phyloP scores from a whole-genome alignment of 805 yeast genomes.

The Kurtzmaniella cleridarum region DNA sequence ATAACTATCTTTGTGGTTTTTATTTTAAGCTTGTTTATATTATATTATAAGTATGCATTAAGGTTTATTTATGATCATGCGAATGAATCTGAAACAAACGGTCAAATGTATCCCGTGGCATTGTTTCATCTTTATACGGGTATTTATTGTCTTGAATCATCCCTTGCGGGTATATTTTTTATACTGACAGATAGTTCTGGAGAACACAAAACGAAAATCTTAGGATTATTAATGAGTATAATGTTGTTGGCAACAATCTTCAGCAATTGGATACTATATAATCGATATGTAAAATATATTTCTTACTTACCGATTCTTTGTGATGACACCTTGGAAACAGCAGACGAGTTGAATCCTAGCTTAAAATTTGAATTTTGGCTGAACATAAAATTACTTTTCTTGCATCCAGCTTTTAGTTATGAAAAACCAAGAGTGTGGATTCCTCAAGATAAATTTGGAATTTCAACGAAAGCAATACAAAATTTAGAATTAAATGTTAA shows the following conservation, averaged over 20 bases:
- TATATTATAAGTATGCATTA: conserved; percentile 68
- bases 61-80: conserved; percentile 48
- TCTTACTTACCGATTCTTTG: conserved; percentile 22
- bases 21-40: conserved; percentile 40
- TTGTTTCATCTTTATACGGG: conserved; percentile 76
- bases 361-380: conserved; percentile 11
- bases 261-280: conserved; percentile 50
- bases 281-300: conserved; percentile 29
- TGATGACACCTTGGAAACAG: conserved; percentile 9
- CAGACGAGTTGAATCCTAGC: conserved; percentile 1
- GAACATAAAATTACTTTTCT: conserved; percentile 21
- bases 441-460: conserved; percentile 32
- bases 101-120: conserved; percentile 68
- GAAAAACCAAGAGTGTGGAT: conserved; percentile 35
- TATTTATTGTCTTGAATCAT: conserved; percentile 72
- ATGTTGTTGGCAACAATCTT: conserved; percentile 50
- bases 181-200: conserved; percentile 49
- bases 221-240: conserved; percentile 48
- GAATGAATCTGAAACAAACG: conserved; percentile 60
- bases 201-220: conserved; percentile 38
- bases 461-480: conserved; percentile 17
- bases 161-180: conserved; percentile 71
- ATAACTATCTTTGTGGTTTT: conserved; percentile 63
- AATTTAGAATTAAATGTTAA: conserved; percentile 11
- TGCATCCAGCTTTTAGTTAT: conserved; percentile 35